Base-by-base conservation (phyloP, 352 stramenopile genomes). In the Achlya hypogyna region DNA sequence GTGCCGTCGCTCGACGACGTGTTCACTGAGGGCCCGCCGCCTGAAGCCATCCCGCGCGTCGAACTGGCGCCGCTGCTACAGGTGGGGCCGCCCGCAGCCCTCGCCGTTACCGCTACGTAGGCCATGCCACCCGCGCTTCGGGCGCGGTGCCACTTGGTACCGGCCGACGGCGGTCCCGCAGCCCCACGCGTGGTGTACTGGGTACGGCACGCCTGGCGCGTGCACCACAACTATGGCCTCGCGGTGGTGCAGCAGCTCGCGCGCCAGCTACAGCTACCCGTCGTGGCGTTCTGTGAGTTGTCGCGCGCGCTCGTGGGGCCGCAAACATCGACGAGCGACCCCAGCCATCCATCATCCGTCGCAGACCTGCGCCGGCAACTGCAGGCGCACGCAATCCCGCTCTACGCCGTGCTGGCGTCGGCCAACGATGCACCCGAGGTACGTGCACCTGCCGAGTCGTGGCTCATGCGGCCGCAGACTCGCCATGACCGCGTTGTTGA, bases 221-320 rank as follows among this genome's bases (percentile, higher is more conserved):
- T 64, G 2, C 54, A 64, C 25, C 3, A 64, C 54, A 64, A 64
- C 54, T 64, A 52, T 23, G 54, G 35, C 14, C 35, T 64, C 4
- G 35, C 12, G 4, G 54, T 38, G 2, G 32, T 38, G 4, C 12
- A 49, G 34, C 47, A 25, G n/a, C 34, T 64, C 20, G 18, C 22
- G 5, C 22, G 32, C 8, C 16, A 28, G 18, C 20, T 28, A 4
- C 16, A 64, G n/a, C 54, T 51, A 10, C 54, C 54, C 12, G 34
- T 52, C 35, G 54, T 64, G 10, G 54, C 54, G 1, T 64, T 64
- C 25, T 51, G 32, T n/a, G 54, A 34, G 1, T 23, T 64, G 22
- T 25, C 54, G 9, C 16, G n/a, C 20, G 38, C 34, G 10, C 14
- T 64, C 16, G 45, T 64, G 6, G 25, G 14, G 8, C 31, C 29